A percentile compares a stretch with the other conserved stretches of the same genome.
Conservation (phyloP, 768 basidiomycete genomes). For the Serendipita sp. region DNA sequence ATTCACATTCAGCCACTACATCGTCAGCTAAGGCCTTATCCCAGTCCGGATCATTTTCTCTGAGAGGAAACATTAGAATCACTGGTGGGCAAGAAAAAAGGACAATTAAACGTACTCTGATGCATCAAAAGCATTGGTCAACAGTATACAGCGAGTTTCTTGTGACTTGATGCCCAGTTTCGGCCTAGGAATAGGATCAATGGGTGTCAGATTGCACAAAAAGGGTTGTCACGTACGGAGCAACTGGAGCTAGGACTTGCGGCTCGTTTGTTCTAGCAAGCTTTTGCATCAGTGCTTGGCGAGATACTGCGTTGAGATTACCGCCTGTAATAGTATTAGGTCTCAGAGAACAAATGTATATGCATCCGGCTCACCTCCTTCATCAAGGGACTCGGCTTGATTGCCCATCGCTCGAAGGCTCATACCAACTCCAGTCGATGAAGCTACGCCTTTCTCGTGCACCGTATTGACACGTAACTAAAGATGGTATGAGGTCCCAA, state of each 20-base stretch:
- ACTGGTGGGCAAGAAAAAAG: slow-evolving; percentile 6
- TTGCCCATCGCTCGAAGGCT: neutral
- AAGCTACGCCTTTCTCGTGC: slow-evolving; percentile 70
- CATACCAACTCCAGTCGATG: slow-evolving; percentile 30
- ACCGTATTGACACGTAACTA: slow-evolving; percentile 84
- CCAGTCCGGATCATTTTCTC: slow-evolving; percentile 94
- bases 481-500: slow-evolving; percentile 7
- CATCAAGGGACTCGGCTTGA: slow-evolving; percentile 68
- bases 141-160: slow-evolving; percentile 60
- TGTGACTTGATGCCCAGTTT: slow-evolving; percentile 1
- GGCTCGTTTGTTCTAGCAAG: slow-evolving; percentile 69
- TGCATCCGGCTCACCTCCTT: slow-evolving; percentile 47
- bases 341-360: slow-evolving; percentile 3
- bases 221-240: neutral
- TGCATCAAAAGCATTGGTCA: slow-evolving; percentile 96
- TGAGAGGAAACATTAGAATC: slow-evolving; percentile 17
- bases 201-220: neutral
- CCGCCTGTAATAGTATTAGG: slow-evolving; percentile 38
- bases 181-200: neutral
- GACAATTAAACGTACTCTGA: slow-evolving; percentile 51
- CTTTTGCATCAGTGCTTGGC: slow-evolving; percentile 99
- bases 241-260: neutral
- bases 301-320: slow-evolving; percentile 95
- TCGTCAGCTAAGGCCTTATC: slow-evolving; percentile 92
- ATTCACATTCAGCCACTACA: slow-evolving; percentile 84